Conservation (phyloP, 2,329 filamentous ascomycete species). For the Pestalotiopsis sp. region DNA sequence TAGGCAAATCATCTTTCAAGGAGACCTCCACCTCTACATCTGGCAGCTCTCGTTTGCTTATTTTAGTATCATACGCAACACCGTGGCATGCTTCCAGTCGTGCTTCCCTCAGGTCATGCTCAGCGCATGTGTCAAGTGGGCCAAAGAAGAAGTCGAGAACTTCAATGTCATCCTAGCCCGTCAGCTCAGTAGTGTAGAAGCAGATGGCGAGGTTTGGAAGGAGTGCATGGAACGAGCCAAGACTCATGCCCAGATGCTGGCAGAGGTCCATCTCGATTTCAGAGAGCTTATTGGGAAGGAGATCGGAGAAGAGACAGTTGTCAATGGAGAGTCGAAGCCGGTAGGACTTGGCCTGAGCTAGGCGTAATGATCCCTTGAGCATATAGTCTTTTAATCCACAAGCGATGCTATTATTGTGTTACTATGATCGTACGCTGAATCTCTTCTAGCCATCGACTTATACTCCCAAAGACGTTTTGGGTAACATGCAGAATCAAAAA, state of each 20-base stretch:
- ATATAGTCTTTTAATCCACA: neutral
- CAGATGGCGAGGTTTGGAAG: constrained; percentile 74
- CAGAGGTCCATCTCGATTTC: constrained; percentile 90
- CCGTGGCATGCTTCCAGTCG: constrained; percentile 82
- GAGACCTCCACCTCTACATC: constrained; percentile 89
- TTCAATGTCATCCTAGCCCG: constrained; percentile 84
- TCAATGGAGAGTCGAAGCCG: constrained; percentile 18
- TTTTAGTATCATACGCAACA: constrained; percentile 93
- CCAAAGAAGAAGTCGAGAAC: constrained; percentile 89
- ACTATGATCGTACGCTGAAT: too few species aligned
- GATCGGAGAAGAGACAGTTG: constrained; percentile 29
- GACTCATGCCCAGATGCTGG: constrained; percentile 78
- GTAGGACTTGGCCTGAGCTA: constrained; percentile 4
- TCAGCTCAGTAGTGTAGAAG: constrained; percentile 85
- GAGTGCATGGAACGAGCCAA: constrained; percentile 82
- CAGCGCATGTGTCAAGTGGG: constrained; percentile 96
- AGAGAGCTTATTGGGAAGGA: constrained; percentile 74
- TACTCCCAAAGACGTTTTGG: too few species aligned
- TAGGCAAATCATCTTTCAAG: constrained; percentile 94
- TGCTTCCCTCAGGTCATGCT: constrained; percentile 88
- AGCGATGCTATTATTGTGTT: too few species aligned
- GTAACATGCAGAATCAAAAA: too few species aligned
- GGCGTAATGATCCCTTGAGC: neutral
- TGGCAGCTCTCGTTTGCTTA: constrained; percentile 96
- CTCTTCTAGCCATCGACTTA: too few species aligned